Conservation (phyloP, 768 basidiomycete genomes). For the Naganishia friedmannii region DNA sequence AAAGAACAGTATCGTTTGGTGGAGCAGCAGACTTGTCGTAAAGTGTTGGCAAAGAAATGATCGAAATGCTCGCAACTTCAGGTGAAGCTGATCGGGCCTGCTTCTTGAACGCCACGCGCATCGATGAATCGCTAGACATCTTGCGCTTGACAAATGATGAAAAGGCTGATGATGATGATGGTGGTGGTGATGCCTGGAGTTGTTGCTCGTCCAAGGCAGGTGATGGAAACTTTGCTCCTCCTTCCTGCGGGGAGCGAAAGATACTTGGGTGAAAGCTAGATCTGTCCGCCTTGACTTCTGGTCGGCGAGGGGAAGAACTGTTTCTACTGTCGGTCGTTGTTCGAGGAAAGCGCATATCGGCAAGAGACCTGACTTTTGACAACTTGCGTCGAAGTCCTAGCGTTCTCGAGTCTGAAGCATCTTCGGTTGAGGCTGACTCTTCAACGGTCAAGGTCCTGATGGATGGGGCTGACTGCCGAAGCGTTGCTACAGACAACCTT, state of each 20-base stretch:
- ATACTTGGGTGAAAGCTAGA: neutral
- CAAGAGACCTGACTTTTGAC: constrained; percentile 15
- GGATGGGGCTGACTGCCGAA: neutral
- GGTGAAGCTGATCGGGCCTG: neutral
- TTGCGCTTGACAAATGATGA: constrained; percentile 2
- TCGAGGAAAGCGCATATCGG: neutral
- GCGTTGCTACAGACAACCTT: neutral
- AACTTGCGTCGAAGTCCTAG: constrained; percentile 2
- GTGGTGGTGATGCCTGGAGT: neutral
- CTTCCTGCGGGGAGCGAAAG: neutral
- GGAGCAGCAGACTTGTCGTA: neutral
- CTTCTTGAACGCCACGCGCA: neutral
- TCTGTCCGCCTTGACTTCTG: neutral
- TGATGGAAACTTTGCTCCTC: neutral
- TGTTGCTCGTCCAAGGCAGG: neutral
- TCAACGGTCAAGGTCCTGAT: neutral
- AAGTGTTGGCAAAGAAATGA: neutral
- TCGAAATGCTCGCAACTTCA: neutral
- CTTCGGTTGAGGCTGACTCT: neutral
- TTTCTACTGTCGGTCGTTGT: neutral
- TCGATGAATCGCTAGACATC: constrained; percentile 12
- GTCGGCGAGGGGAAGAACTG: neutral
- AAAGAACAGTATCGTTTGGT: neutral
- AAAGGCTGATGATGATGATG: too few relatives aligned
- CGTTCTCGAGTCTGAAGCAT: neutral